Conservation (phyloP, 176 grass and related monocot species). For the Hyparrhenia diplandra region DNA sequence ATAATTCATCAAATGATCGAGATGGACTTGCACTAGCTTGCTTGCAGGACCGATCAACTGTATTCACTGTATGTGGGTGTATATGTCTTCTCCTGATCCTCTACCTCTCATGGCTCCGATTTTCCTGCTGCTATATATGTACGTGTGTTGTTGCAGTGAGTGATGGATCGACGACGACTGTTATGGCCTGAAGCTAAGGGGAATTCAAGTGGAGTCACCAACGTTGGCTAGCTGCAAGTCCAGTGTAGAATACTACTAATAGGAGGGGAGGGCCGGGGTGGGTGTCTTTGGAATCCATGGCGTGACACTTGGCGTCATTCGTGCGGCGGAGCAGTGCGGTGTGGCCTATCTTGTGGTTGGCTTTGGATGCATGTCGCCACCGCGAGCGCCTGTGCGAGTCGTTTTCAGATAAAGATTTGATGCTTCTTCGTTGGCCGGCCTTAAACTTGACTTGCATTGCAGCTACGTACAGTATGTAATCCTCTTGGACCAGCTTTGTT, state of each 20-base stretch:
- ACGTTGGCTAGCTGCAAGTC: not conserved
- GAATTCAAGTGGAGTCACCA: not conserved
- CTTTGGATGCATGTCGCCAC: slow-evolving; percentile 18
- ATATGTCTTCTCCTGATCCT: slow-evolving; percentile 32
- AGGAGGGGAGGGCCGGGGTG: not conserved
- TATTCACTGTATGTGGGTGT: slow-evolving; percentile 1
- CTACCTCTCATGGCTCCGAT: slow-evolving; percentile 22
- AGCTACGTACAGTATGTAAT: too few relatives aligned
- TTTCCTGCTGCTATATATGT: too few relatives aligned
- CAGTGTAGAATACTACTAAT: slow-evolving; percentile 20
- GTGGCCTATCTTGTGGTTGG: slow-evolving; percentile 18
- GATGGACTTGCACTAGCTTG: too few relatives aligned
- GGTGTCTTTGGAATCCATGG: slow-evolving; percentile 17
- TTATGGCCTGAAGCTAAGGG: too few relatives aligned
- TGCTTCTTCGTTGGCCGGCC: not conserved
- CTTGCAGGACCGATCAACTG: too few relatives aligned
- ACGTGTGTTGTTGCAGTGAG: too few relatives aligned
- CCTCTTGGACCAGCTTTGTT: too few relatives aligned
- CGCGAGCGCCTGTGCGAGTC: not conserved
- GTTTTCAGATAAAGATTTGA: slow-evolving; percentile 30
- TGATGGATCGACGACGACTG: too few relatives aligned
- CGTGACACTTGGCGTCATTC: slow-evolving; percentile 26
- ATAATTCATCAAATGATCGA: slow-evolving; percentile 35
- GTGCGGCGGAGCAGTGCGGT: not conserved
- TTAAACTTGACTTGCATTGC: too few relatives aligned